phyloP scores from a whole-genome alignment of 805 yeast genomes.

The Wickerhamomyces bisporus region DNA sequence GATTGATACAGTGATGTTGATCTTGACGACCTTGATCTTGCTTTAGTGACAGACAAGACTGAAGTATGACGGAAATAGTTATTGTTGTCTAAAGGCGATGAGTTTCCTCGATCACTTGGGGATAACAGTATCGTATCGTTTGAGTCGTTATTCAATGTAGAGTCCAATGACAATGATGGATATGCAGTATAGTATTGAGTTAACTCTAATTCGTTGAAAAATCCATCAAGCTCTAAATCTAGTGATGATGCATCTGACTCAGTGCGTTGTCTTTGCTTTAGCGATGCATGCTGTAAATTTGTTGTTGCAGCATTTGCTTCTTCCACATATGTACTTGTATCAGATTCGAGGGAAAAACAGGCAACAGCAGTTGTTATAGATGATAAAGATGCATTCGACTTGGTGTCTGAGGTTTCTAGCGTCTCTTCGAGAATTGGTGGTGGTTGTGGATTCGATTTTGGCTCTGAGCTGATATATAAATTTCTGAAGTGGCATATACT shows the following conservation, averaged over 20 bases:
- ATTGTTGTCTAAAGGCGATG: neutral
- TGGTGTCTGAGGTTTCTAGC: slow-evolving; percentile 2
- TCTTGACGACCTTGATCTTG: slow-evolving; percentile 13
- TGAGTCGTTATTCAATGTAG: neutral
- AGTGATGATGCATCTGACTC: slow-evolving; percentile 18
- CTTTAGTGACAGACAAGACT: neutral
- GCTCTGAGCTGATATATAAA: slow-evolving; percentile 20
- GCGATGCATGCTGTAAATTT: slow-evolving; percentile 2
- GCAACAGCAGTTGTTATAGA: slow-evolving; percentile 32
- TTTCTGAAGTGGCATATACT: slow-evolving; percentile 39
- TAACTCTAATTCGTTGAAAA: slow-evolving; percentile 11
- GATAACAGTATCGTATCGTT: neutral
- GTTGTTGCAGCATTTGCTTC: slow-evolving; percentile 4
- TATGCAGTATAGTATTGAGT: slow-evolving; percentile 16
- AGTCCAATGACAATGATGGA: slow-evolving; percentile 3
- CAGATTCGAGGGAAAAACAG: slow-evolving; percentile 27
- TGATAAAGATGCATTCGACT: slow-evolving; percentile 18
- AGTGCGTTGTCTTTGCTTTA: slow-evolving; percentile 2
- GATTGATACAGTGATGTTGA: slow-evolving; percentile 30
- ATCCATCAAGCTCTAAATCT: slow-evolving; percentile 20
- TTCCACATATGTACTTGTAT: slow-evolving; percentile 37
- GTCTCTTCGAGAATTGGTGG: neutral
- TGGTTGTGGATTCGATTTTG: neutral
- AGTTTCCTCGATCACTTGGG: neutral
- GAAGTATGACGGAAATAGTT: slow-evolving; percentile 3